Percentiles rank a stretch among this genome's conserved stretches.
Evolutionary conservation across 345 rosid genomes (phyloP).

Genomic region (Trapa incisa): DNA sequence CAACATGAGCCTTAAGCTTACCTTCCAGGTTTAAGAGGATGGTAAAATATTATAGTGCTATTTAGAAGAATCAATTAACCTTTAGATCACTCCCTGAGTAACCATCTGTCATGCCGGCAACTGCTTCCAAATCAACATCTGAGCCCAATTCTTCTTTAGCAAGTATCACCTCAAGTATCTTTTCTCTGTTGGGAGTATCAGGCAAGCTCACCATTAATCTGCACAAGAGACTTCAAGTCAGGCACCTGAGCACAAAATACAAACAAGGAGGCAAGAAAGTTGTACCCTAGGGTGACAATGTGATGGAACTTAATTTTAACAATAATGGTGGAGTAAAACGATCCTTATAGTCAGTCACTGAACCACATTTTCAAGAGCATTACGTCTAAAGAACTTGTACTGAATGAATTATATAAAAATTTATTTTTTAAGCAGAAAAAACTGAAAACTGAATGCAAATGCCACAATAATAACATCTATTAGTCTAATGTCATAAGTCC

Average conservation of each 20-base stretch:
- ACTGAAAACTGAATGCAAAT: too few relatives aligned
- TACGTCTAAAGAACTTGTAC: too few relatives aligned
- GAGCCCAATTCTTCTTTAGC: constrained; percentile 79
- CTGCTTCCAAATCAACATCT: constrained; percentile 63
- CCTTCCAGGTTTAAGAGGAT: background rate
- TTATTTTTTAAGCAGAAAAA: too few relatives aligned
- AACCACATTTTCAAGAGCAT: too few relatives aligned
- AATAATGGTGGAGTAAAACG: too few relatives aligned
- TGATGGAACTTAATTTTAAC: too few relatives aligned
- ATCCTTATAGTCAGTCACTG: too few relatives aligned
- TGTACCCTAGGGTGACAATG: too few relatives aligned
- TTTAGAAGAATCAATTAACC: constrained; percentile 27
- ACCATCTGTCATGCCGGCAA: constrained; percentile 88
- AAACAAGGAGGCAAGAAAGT: background rate
- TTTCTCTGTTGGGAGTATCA: constrained; percentile 66
- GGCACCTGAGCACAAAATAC: background rate
- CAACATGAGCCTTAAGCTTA: background rate
- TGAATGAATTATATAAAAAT: too few relatives aligned
- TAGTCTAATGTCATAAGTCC: too few relatives aligned
- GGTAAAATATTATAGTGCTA: background rate
- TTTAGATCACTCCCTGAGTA: constrained; percentile 96
- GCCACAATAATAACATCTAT: too few relatives aligned
- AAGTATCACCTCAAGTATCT: constrained; percentile 68
- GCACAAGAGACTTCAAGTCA: constrained; percentile 12
- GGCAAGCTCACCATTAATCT: constrained; percentile 98